Conservation (phyloP, 371 early-diverging fungal species). For the Actinomortierella wolfii region DNA sequence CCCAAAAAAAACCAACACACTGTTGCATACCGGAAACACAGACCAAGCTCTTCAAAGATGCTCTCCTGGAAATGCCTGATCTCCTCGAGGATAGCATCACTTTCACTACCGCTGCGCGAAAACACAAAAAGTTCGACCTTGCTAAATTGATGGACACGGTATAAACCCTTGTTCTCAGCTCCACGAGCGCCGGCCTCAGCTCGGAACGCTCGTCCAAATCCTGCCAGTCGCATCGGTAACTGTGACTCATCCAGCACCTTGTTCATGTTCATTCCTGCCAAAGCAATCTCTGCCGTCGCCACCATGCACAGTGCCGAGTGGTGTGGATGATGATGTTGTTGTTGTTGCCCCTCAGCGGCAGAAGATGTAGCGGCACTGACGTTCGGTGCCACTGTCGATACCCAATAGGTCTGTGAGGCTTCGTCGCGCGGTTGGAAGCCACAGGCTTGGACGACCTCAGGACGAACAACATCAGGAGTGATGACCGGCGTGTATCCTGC, state of each 20-base stretch:
- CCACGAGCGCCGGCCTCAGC: constrained; percentile 91
- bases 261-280: constrained; percentile 84
- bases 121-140: constrained; percentile 93
- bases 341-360: background rate
- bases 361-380: constrained; percentile 10
- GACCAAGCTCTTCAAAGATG: constrained; percentile 79
- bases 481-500: constrained; percentile 79
- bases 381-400: constrained; percentile 56
- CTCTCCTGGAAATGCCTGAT: constrained; percentile 74
- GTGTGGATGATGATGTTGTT: constrained; percentile 27
- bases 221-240: constrained; percentile 77
- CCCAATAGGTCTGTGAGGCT: constrained; percentile 85
- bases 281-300: constrained; percentile 93
- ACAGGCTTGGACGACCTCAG: constrained; percentile 84
- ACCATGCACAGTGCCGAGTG: constrained; percentile 69
- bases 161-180: constrained; percentile 83
- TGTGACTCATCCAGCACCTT: constrained; percentile 58
- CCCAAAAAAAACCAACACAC: constrained; percentile 1
- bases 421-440: constrained; percentile 88
- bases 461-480: constrained; percentile 87
- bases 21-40: constrained; percentile 74
- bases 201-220: constrained; percentile 84
- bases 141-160: constrained; percentile 93
- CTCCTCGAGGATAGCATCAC: constrained; percentile 71
- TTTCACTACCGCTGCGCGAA: constrained; percentile 61